Evolutionary conservation across 139 green algal species (phyloP), one percentile per base, ranked within the genome.

Genomic region (Pleodorina starrii): DNA sequence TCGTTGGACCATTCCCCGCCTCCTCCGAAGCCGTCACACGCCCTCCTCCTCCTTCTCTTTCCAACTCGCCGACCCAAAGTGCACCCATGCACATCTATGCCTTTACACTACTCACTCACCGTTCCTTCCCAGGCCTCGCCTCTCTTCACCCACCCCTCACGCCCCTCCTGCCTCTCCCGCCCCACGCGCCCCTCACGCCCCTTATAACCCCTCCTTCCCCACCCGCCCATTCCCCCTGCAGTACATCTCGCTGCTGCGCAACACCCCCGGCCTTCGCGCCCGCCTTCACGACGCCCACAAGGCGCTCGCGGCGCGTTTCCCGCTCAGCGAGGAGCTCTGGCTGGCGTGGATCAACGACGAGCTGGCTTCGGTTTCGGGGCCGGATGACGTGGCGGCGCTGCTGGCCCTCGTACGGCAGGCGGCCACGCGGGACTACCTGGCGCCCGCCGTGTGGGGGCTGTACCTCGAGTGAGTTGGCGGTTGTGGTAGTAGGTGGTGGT

Each of bases 271-370:
- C 10, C 92, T 98, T 51, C 83, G 63, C 25, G 82, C 89, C 19
- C 90, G 93, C 38, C 82, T 97, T 32, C 79, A 86, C 3, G 90
- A 89, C 23, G 96, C 95, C 0, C 86, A 97, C 38, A 80, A 95
- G 75, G 84, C 88, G 29, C 95, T 98, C 90, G 91, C 95, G 9
- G 75, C 90, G 1, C 83, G 69, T 19, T 98, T 97, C 75, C 96
- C 96, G 0, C 84, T 98, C n/a, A 93, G 87, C 50, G 96, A 97
- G 80, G 25, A 85, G 40, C 92, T 98, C 19, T 98, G 96, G 96
- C 84, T 96, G 80, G 95, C 95, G 21, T 98, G 96, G 96, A 78
- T 98, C 29, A 92, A 95, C 11, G 96, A 98, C 77, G 96, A 97
- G 89, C 83, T 96, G 69, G 63, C 79, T 57, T 25, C 40, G 38